A percentile compares a stretch with the other conserved stretches of the same genome.
phyloP scores from a whole-genome alignment of 1,284 basidiomycete genomes.

The Ceratobasidium sp. region DNA sequence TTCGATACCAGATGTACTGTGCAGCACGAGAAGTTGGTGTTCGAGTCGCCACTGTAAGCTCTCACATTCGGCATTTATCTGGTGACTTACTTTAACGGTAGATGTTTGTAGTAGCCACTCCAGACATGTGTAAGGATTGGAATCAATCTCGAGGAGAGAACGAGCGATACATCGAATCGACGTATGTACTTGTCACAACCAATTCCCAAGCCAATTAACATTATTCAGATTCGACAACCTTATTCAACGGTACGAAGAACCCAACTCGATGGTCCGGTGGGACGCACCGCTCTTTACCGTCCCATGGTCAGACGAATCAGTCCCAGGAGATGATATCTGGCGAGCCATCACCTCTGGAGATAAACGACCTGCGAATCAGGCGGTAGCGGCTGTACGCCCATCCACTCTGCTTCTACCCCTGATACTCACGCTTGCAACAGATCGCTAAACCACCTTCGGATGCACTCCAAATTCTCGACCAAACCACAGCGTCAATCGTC shows the following conservation, averaged over 20 bases:
- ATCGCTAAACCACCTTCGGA: slow-evolving; percentile 78
- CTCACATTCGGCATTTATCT: not conserved
- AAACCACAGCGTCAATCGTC: slow-evolving; percentile 70
- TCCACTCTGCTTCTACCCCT: not conserved
- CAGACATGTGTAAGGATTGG: slow-evolving; percentile 80
- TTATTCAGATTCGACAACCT: slow-evolving; percentile 82
- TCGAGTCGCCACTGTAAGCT: slow-evolving; percentile 84
- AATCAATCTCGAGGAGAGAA: slow-evolving; percentile 64
- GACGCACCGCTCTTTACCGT: slow-evolving; percentile 93
- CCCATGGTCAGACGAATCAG: slow-evolving; percentile 71
- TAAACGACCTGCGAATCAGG: slow-evolving; percentile 87
- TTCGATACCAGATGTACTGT: slow-evolving; percentile 97
- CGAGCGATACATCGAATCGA: slow-evolving; percentile 69
- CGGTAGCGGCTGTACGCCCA: slow-evolving; percentile 73
- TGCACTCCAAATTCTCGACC: slow-evolving; percentile 79
- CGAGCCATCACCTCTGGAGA: slow-evolving; percentile 77
- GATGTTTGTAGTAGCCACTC: slow-evolving; percentile 79
- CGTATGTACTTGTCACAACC: slow-evolving; percentile 60
- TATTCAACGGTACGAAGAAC: slow-evolving; percentile 90
- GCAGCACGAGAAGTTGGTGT: slow-evolving; percentile 88
- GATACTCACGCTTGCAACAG: slow-evolving; percentile 51
- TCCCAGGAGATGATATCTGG: slow-evolving; percentile 81
- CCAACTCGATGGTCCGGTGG: slow-evolving; percentile 96
- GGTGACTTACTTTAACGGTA: slow-evolving; percentile 49
- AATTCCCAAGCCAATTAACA: slow-evolving; percentile 12